phyloP scores from a whole-genome alignment of 2,329 filamentous ascomycete genomes.

The Ophiostoma sp. region DNA sequence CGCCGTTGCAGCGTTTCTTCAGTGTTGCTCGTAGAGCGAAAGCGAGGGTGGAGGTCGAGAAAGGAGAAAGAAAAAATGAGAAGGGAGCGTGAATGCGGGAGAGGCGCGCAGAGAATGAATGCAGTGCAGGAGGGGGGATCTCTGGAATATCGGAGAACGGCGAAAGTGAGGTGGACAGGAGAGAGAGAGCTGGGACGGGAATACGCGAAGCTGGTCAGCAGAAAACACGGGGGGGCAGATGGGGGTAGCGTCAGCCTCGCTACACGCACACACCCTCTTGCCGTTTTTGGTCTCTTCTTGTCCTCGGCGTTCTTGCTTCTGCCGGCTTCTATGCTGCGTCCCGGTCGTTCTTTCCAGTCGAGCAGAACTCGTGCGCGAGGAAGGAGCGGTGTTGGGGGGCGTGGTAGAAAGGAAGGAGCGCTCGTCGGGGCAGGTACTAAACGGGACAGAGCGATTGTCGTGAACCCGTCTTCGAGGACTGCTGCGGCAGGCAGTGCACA shows the following conservation, averaged over 20 bases:
- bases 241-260: conserved; percentile 1
- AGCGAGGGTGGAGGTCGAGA: neutral
- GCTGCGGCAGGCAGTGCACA: neutral
- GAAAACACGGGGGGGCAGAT: neutral
- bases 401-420: neutral
- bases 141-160: neutral
- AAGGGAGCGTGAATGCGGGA: neutral
- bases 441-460: conserved; percentile 2
- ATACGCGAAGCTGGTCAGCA: neutral
- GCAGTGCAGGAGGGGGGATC: neutral
- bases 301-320: neutral
- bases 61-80: neutral
- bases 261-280: conserved; percentile 1
- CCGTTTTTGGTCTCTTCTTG: neutral
- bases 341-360: neutral
- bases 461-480: neutral
- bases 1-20: neutral
- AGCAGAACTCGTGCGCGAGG: neutral
- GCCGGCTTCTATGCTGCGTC: neutral
- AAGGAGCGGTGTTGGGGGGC: neutral
- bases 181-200: neutral
- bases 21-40: no score
- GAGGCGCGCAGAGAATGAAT: neutral
- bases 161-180: neutral
- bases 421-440: neutral